Evolutionary conservation across 140 eudicot genomes (phyloP).

Genomic region (Ambrosia hybrid): DNA sequence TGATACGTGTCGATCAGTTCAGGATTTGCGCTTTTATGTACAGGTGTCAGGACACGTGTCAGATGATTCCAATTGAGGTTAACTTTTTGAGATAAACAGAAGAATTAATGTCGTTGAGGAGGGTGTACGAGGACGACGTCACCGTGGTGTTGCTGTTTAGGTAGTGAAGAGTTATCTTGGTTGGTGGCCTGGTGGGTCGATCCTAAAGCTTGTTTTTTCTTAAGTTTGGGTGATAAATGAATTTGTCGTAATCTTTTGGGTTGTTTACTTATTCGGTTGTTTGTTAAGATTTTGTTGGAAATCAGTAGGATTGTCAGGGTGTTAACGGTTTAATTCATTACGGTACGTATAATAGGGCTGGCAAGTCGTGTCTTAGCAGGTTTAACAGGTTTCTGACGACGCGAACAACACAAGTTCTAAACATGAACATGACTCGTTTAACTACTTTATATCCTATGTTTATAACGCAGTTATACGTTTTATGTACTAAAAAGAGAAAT

Average conservation of each 20-base stretch:
- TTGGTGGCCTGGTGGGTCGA: slow-evolving; percentile 15
- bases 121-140: slow-evolving; percentile 12
- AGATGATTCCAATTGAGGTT: not conserved
- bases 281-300: slow-evolving; percentile 19
- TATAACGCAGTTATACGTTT: no score
- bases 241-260: no score
- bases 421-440: no score
- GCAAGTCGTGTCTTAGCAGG: no score
- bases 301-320: not conserved
- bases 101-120: not conserved
- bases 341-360: no score
- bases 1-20: slow-evolving; percentile 32
- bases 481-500: no score
- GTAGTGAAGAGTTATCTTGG: slow-evolving; percentile 34
- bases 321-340: no score
- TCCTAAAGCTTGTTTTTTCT: not conserved
- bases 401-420: no score
- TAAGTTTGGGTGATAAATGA: slow-evolving; percentile 20
- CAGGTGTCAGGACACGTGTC: slow-evolving; percentile 40
- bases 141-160: slow-evolving; percentile 23
- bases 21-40: slow-evolving; percentile 14
- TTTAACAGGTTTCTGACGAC: no score
- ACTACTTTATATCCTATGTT: no score
- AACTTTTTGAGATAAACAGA: not conserved
- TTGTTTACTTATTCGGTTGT: slow-evolving; percentile 18